Base-by-base conservation (phyloP, 2,329 filamentous ascomycete genomes). In the Ceratocystiopsis minuta region DNA sequence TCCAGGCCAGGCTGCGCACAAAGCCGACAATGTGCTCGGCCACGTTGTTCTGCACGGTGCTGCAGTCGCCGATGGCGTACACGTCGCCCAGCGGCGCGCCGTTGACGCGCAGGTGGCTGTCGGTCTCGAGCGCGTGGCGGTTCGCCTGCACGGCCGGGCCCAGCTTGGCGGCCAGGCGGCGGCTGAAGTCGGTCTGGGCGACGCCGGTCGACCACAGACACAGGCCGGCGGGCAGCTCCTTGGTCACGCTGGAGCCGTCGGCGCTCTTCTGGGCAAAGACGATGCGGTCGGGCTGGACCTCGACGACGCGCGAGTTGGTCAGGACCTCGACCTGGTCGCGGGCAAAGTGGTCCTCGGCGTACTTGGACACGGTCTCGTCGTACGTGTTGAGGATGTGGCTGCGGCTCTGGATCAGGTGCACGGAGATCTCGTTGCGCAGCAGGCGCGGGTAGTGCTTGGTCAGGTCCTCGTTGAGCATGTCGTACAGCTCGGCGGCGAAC, bases 131-230 rank as follows among this genome's bases (percentile, higher is more conserved):
- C 3, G 92, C 90, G 55, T 90, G 87, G 34, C 72, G 75, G 62
- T 98, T 98, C 48, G 75, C 86, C 58, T 98, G 90, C 14, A 64
- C 61, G 5, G 79, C 67, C 1, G 39, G 14, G 16, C 74, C 75
- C 3, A 98, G 73, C 52, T 85, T 82, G n/a, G 71, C 64, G 3
- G 87, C 78, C 24, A 98, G 63, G 16, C 65, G 78, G 59, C 85
- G 73, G 55, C 75, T 81, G 49, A 98, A 77, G 20, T 81, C 72
- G 5, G 84, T 82, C 56, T 93, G 90, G 0, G 87, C 68, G 36
- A 98, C 88, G 46, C 90, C 90, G 0, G 90, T 98, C 0, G 90
- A 96, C 90, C 90, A 98, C 14, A 98, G 68, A 53, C 90, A 96
- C 64, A 98, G 94, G 24, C 86, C 90, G 67, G 85, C 87, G 0